A percentile compares a stretch with the other conserved stretches of the same genome.
phyloP scores from a whole-genome alignment of 1,139 yeast species.

The Casaregolazyma lundiana region DNA sequence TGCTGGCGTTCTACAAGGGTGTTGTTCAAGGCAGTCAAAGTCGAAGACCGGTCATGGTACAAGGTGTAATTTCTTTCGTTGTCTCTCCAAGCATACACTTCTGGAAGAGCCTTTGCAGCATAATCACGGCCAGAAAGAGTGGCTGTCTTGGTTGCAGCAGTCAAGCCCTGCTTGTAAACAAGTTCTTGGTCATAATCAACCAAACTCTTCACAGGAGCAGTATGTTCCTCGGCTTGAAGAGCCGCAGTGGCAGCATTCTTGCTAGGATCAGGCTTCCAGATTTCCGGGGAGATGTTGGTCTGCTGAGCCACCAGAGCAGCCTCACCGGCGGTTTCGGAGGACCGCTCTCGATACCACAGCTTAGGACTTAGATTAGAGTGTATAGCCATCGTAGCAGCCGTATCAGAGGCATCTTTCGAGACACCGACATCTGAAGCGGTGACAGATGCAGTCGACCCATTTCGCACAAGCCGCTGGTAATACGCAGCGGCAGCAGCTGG shows the following conservation, averaged over 20 bases:
- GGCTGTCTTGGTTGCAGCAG: constrained; percentile 31
- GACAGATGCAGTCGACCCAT: constrained; percentile 56
- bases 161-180: constrained; percentile 16
- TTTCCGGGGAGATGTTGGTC: constrained; percentile 27
- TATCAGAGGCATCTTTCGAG: constrained; percentile 32
- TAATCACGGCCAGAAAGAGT: constrained; percentile 33
- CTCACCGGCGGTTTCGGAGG: constrained; percentile 31
- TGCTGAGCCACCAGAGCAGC: constrained; percentile 38
- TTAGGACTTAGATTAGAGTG: constrained; percentile 32
- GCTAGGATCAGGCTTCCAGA: constrained; percentile 31
- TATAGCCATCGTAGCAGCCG: constrained; percentile 37
- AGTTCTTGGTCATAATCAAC: constrained; percentile 10
- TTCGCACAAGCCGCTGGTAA: constrained; percentile 70
- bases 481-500: constrained; percentile 28
- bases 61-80: constrained; percentile 9
- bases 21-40: constrained; percentile 6
- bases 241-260: constrained; percentile 46
- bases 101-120: constrained; percentile 34
- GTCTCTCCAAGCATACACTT: constrained; percentile 35
- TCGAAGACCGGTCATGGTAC: constrained; percentile 5
- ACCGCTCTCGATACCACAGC: constrained; percentile 34
- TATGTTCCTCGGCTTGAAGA: constrained; percentile 40
- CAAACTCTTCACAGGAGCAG: constrained; percentile 18
- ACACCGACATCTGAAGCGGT: constrained; percentile 69
- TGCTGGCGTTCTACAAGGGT: constrained; percentile 5